Evolutionary conservation across 192 early-diverging fungal genomes (phyloP).

Genomic region (Backusella westeae): DNA sequence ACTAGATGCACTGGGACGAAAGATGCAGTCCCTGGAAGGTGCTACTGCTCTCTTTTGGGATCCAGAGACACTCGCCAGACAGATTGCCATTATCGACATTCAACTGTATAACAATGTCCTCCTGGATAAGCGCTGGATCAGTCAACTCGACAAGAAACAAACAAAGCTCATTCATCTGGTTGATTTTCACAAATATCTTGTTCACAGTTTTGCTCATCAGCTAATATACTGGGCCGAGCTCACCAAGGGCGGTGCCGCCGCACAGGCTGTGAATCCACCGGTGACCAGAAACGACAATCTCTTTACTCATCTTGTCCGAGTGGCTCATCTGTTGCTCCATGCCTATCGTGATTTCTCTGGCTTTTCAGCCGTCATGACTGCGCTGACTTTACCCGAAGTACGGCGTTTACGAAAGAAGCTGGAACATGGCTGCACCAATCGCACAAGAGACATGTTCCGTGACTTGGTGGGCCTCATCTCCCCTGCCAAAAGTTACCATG

Average conservation of each 20-base stretch:
- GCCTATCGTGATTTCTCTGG: slow-evolving; percentile 54
- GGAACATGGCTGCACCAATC: slow-evolving; percentile 39
- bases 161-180: slow-evolving; percentile 36
- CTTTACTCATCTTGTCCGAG: slow-evolving; percentile 42
- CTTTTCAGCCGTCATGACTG: slow-evolving; percentile 50
- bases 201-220: slow-evolving; percentile 50
- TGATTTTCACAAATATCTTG: slow-evolving; percentile 54
- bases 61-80: slow-evolving; percentile 41
- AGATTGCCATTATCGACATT: slow-evolving; percentile 49
- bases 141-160: slow-evolving; percentile 32
- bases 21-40: slow-evolving; percentile 44
- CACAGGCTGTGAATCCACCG: slow-evolving; percentile 31
- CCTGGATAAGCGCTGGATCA: slow-evolving; percentile 35
- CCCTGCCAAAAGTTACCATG: slow-evolving; percentile 27
- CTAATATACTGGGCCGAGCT: slow-evolving; percentile 36
- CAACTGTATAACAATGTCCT: slow-evolving; percentile 41
- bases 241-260: slow-evolving; percentile 25
- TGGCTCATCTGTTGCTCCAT: slow-evolving; percentile 45
- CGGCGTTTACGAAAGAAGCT: slow-evolving; percentile 41
- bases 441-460: slow-evolving; percentile 38
- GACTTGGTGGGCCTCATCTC: slow-evolving; percentile 32
- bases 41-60: slow-evolving; percentile 48
- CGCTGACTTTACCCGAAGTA: slow-evolving; percentile 50
- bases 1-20: slow-evolving; percentile 39
- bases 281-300: slow-evolving; percentile 31